phyloP scores from a whole-genome alignment of 2,329 filamentous ascomycete species.

The Neopestalotiopsis rosae region DNA sequence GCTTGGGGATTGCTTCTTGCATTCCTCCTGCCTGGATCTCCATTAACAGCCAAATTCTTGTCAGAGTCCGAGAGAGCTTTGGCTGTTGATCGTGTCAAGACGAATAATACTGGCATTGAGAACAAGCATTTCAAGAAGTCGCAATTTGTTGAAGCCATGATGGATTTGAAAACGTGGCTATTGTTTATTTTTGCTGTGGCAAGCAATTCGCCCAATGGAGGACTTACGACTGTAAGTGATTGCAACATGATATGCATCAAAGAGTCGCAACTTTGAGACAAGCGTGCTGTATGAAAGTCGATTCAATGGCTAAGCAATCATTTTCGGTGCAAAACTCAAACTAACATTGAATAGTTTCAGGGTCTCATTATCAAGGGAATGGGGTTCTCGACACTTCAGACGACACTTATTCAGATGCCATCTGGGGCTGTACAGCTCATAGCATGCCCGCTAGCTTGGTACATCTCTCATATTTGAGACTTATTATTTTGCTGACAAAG shows the following conservation, averaged over 20 bases:
- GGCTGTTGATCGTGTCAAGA: constrained; percentile 58
- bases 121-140: constrained; percentile 59
- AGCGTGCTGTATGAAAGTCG: too few species aligned
- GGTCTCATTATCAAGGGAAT: constrained; percentile 21
- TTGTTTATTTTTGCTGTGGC: constrained; percentile 63
- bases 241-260: not conserved
- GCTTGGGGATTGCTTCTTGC: constrained; percentile 64
- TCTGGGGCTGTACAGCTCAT: constrained; percentile 21
- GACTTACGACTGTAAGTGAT: constrained; percentile 17
- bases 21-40: constrained; percentile 62
- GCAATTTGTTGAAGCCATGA: constrained; percentile 61
- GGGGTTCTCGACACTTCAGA: constrained; percentile 21
- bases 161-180: constrained; percentile 57
- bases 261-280: not conserved
- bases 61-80: constrained; percentile 56
- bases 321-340: not conserved
- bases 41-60: constrained; percentile 58
- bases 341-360: constrained; percentile 10
- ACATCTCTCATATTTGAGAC: not conserved
- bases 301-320: too few species aligned
- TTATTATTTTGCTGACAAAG: not conserved
- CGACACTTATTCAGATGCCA: constrained; percentile 22
- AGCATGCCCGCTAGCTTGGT: constrained; percentile 20
- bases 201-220: constrained; percentile 40
- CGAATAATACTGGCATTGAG: constrained; percentile 65